Conservation (phyloP, 176 grass and related monocot genomes). For the Eragrostis nindensis region DNA sequence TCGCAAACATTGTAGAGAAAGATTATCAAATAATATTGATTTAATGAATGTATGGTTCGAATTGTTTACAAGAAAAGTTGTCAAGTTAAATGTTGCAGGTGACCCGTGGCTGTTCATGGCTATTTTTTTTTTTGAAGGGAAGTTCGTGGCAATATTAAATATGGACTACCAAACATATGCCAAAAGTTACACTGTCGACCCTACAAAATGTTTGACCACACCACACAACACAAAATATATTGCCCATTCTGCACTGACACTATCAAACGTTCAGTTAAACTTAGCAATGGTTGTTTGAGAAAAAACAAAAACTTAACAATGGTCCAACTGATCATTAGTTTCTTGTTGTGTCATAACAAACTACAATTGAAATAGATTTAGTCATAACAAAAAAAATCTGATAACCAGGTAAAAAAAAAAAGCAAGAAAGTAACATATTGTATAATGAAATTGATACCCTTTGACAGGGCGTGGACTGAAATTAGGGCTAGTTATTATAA, state of each 20-base stretch:
- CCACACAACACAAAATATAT: neutral
- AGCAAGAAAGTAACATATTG: neutral
- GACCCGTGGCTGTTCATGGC: neutral
- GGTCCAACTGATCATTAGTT: constrained; percentile 1
- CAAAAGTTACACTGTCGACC: too few species aligned
- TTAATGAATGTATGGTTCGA: neutral
- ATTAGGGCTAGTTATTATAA: neutral
- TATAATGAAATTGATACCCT: neutral
- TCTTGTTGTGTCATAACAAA: neutral
- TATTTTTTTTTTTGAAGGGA: too few species aligned
- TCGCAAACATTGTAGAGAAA: neutral
- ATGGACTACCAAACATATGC: neutral
- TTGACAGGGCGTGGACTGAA: too few species aligned
- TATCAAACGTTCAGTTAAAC: neutral
- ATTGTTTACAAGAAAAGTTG: neutral
- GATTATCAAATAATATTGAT: neutral
- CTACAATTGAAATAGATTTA: neutral
- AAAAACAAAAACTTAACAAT: too few species aligned
- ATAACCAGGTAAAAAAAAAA: neutral
- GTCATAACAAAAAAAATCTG: neutral
- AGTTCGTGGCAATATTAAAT: constrained; percentile 1
- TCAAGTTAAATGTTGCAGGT: neutral
- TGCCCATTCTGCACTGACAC: neutral
- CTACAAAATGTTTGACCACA: too few species aligned
- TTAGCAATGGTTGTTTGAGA: too few species aligned